These are phyloP conservation scores for Coemansia sp. DNA, from an alignment of 192 early-diverging fungal genomes.

Conservation along the genomic window DNA sequence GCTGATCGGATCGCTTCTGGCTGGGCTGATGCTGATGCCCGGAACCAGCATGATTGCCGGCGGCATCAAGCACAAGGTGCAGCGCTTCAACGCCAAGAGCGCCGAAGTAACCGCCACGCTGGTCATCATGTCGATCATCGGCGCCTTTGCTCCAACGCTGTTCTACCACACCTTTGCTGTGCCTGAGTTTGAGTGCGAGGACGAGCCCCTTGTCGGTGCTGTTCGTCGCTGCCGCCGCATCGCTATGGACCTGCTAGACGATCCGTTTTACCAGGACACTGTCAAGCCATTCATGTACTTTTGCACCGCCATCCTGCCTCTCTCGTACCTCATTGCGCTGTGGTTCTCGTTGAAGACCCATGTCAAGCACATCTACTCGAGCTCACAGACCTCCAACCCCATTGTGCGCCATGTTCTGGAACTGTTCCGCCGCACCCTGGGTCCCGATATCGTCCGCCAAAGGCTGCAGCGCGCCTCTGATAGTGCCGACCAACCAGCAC, in stretches of 20 bases:
- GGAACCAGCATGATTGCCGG: constrained; percentile 94
- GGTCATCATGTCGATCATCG: constrained; percentile 92
- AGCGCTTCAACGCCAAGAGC: constrained; percentile 91
- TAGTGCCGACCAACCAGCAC: neutral
- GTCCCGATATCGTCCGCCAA: constrained; percentile 23
- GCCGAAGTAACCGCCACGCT: constrained; percentile 96
- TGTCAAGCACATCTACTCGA: constrained; percentile 72
- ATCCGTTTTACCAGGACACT: constrained; percentile 75
- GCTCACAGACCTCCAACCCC: constrained; percentile 35
- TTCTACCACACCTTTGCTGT: constrained; percentile 91
- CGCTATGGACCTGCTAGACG: constrained; percentile 65
- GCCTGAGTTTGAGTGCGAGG: constrained; percentile 52
- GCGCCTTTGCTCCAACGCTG: constrained; percentile 88
- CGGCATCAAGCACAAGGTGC: constrained; percentile 86
- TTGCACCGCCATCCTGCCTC: constrained; percentile 73
- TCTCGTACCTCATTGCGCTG: constrained; percentile 87
- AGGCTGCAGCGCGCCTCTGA: constrained; percentile 19
- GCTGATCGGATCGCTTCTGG: constrained; percentile 88
- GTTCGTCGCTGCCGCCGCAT: constrained; percentile 69
- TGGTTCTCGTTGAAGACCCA: constrained; percentile 94
- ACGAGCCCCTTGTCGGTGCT: constrained; percentile 14
- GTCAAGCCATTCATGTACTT: constrained; percentile 86
- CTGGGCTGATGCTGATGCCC: constrained; percentile 87
- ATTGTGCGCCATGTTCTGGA: constrained; percentile 61
- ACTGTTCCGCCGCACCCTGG: constrained; percentile 52